These are phyloP conservation scores for Zygosaccharomyces pseudobailii DNA, from an alignment of 1,139 yeast species.

Conservation along the genomic window DNA sequence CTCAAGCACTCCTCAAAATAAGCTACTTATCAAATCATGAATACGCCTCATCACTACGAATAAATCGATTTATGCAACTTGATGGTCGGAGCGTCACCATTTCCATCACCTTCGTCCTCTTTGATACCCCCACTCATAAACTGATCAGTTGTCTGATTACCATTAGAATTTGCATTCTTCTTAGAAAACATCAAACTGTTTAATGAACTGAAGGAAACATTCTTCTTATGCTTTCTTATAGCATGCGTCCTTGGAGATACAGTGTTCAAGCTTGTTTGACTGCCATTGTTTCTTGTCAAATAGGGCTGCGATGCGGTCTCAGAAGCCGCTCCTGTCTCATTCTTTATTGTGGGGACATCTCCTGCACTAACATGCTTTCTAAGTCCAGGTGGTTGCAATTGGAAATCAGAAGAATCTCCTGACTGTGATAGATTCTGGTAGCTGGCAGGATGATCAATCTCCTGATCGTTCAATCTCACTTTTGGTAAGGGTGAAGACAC, in stretches of 20 bases:
- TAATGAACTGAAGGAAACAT: constrained; percentile 34
- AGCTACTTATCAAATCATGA: background rate
- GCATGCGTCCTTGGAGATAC: constrained; percentile 24
- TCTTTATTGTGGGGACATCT: constrained; percentile 8
- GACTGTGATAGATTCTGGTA: constrained; percentile 3
- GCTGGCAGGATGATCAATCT: constrained; percentile 10
- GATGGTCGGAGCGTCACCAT: constrained; percentile 16
- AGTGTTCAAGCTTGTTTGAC: constrained; percentile 25
- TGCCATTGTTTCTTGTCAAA: constrained; percentile 19
- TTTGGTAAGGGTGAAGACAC: constrained; percentile 18
- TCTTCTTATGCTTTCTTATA: constrained; percentile 32
- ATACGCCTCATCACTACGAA: constrained; percentile 10
- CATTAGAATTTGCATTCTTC: constrained; percentile 20
- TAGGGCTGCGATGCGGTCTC: constrained; percentile 14
- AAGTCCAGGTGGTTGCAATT: constrained; percentile 1
- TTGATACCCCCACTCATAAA: constrained; percentile 28
- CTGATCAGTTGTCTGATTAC: constrained; percentile 16
- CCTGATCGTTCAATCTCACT: constrained; percentile 26
- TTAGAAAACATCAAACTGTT: constrained; percentile 35
- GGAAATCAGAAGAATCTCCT: constrained; percentile 3
- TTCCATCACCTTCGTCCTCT: constrained; percentile 27
- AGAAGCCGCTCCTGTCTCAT: constrained; percentile 4
- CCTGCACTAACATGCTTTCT: constrained; percentile 9
- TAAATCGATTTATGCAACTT: constrained; percentile 30
- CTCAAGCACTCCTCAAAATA: background rate